These are phyloP conservation scores for Termitomyces sp. DNA, from an alignment of 768 basidiomycete species.

Conservation along the genomic window DNA sequence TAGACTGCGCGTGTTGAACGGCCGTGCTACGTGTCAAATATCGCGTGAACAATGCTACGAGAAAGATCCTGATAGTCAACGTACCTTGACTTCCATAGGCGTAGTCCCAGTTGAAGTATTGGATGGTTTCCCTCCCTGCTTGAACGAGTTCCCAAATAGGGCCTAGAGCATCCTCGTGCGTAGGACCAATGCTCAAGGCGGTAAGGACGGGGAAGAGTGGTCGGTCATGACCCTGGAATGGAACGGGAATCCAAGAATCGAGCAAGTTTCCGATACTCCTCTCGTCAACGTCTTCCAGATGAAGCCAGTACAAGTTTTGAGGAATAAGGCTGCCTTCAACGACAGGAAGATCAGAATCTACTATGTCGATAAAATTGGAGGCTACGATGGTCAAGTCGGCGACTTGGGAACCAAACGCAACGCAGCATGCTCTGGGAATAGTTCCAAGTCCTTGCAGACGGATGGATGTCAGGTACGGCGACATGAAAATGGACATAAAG, in stretches of 20 bases:
- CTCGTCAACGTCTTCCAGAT: conserved; percentile 5
- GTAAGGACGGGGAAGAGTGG: background rate
- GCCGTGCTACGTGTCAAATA: background rate
- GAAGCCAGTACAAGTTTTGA: background rate
- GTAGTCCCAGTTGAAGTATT: conserved; percentile 12
- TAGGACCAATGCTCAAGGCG: conserved; percentile 1
- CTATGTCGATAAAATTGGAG: background rate
- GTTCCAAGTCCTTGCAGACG: conserved; percentile 1
- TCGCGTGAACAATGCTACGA: background rate
- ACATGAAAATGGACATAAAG: conserved; percentile 1
- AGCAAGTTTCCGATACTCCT: conserved; percentile 1
- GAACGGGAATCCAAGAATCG: background rate
- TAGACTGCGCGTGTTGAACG: conserved; percentile 1
- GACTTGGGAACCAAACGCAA: conserved; percentile 1
- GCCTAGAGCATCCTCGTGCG: background rate
- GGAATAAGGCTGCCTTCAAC: background rate
- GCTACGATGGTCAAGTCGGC: conserved; percentile 1
- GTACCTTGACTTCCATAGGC: conserved; percentile 1
- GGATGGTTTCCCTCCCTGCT: conserved; percentile 1
- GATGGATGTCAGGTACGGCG: conserved; percentile 1
- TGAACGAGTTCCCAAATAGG: background rate
- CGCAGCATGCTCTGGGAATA: conserved; percentile 2
- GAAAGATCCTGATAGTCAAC: background rate
- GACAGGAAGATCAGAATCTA: background rate
- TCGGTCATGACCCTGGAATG: background rate